Base-by-base conservation (phyloP, 2,329 filamentous ascomycete genomes). In the Aspergillaceae sp. region DNA sequence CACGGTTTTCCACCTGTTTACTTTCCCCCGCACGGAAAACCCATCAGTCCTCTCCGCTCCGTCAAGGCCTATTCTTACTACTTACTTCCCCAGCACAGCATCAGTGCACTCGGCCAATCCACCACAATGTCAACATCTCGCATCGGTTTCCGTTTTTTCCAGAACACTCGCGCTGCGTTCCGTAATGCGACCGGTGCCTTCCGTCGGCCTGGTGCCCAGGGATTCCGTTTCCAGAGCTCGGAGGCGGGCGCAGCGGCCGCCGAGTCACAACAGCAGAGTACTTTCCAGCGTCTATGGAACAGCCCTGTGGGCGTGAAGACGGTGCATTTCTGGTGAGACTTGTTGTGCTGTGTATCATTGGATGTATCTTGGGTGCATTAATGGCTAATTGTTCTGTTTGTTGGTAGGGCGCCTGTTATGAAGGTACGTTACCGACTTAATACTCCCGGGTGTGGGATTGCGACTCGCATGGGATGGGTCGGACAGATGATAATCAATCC, bases 281-380 rank as follows among this genome's bases (percentile, higher is more conserved):
- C 67, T 44, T 82, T 92, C 68, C 82, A 84, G 75, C 82, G 82
- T 70, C 80, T 94, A 76, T 89, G 84, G 84, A 81, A 87, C 68
- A 88, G 84, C 68, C 85, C 86, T 52, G 70, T 90, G 54, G 87
- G 87, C 43, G 58, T 90, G 58, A 89, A 89, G 83, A 98, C 92
- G 51, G 92, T 98, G 61, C 92, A 98, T 72, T 98, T 98, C 74
- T 98, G 92, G 91, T 91, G 74, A 40, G 57, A 47, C 11, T 11
- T 10, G 8, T 26, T 44, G 1, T 19, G 19, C 19, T 19, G 19
- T 19, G 19, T 19, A 19, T 19, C 19, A 19, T 19, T 19, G 19
- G 19, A 19, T 19, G 19, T 19, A 19, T 19, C 30, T 5, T 47
- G 43, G 1, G 3, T n/a, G 4, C 7, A 4, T 28, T 36, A 33